These are phyloP conservation scores for Russula brevipes DNA, from an alignment of 768 basidiomycete genomes.

Conservation along the genomic window DNA sequence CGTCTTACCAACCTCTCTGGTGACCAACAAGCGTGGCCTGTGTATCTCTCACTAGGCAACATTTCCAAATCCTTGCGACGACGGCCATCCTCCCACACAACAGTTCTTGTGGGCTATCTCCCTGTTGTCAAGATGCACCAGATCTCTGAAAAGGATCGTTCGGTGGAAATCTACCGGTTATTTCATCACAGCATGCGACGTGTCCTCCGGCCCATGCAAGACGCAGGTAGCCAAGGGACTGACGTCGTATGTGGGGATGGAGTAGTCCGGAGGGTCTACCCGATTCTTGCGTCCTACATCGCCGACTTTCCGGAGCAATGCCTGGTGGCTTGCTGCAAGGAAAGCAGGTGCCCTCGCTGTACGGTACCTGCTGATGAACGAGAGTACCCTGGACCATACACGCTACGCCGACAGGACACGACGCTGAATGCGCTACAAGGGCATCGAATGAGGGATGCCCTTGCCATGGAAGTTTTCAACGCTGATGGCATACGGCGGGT, in stretches of 20 bases:
- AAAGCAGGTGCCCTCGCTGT: background rate
- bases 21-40: no score
- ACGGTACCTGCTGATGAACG: background rate
- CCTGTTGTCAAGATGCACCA: no score
- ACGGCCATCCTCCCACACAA: no score
- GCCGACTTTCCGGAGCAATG: conserved; percentile 15
- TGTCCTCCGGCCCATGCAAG: background rate
- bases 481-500: background rate
- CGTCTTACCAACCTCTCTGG: no score
- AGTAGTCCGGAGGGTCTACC: background rate
- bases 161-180: no score
- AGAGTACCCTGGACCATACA: background rate
- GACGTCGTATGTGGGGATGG: conserved; percentile 24
- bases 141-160: no score
- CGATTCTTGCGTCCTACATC: background rate
- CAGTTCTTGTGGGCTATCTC: no score
- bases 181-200: no score
- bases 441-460: background rate
- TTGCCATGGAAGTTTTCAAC: no score
- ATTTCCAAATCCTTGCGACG: no score
- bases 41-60: no score
- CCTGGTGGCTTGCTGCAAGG: background rate
- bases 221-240: conserved; percentile 21
- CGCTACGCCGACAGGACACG: no score
- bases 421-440: background rate